phyloP scores from a whole-genome alignment of 2,329 filamentous ascomycete genomes.

The Thelonectria rubi region DNA sequence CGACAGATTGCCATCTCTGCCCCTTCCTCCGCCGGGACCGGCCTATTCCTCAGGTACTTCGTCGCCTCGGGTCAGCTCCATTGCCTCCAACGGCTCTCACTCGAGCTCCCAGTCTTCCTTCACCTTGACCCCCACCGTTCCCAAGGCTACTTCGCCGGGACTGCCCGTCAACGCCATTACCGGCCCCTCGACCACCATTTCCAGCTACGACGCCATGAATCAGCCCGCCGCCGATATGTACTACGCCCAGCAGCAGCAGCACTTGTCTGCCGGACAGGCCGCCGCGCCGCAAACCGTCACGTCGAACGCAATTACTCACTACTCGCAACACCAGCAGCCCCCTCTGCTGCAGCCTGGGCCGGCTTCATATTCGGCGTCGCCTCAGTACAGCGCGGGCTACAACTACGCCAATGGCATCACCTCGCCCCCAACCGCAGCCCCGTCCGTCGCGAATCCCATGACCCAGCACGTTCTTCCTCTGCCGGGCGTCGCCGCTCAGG shows the following conservation, averaged over 20 bases:
- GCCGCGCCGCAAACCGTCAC: slow-evolving; percentile 81
- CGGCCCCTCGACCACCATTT: slow-evolving; percentile 44
- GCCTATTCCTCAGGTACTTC: slow-evolving; percentile 76
- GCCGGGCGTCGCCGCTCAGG: slow-evolving; percentile 65
- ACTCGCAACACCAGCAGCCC: slow-evolving; percentile 82
- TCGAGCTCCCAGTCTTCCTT: slow-evolving; percentile 64
- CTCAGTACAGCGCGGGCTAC: slow-evolving; percentile 75
- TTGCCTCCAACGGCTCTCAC: slow-evolving; percentile 66
- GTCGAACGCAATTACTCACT: slow-evolving; percentile 77
- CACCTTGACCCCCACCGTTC: slow-evolving; percentile 66
- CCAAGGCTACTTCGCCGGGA: slow-evolving; percentile 80
- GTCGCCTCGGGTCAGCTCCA: slow-evolving; percentile 80
- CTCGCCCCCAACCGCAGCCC: slow-evolving; percentile 76
- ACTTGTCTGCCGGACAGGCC: slow-evolving; percentile 80
- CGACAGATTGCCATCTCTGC: slow-evolving; percentile 77
- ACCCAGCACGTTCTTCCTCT: slow-evolving; percentile 73
- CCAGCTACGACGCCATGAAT: slow-evolving; percentile 74
- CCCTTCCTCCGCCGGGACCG: slow-evolving; percentile 74
- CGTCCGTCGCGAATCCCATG: slow-evolving; percentile 77
- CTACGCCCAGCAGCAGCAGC: slow-evolving; percentile 74
- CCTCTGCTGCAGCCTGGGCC: slow-evolving; percentile 78
- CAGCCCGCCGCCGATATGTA: slow-evolving; percentile 82
- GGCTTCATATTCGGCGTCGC: slow-evolving; percentile 70
- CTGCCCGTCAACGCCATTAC: slow-evolving; percentile 60
- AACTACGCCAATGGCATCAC: slow-evolving; percentile 80